Percentiles rank a stretch among this genome's conserved stretches.
Conservation (phyloP, 192 early-diverging fungal species). For the Backusella mclennaniae region DNA sequence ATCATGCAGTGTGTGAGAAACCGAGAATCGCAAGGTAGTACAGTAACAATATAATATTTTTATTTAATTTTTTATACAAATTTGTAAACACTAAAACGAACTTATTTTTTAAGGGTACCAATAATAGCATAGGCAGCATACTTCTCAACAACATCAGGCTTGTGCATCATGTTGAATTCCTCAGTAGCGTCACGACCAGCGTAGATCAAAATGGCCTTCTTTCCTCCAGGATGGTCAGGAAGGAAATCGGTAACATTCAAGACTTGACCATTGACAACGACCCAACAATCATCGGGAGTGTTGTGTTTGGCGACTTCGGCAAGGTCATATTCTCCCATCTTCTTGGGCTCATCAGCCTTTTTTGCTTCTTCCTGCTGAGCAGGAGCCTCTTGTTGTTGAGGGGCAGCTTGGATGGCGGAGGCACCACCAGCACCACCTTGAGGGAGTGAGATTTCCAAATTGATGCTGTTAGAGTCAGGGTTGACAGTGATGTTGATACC, state of each 20-base stretch:
- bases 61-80: slow-evolving; percentile 18
- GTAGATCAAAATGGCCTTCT: slow-evolving; percentile 82
- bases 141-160: slow-evolving; percentile 76
- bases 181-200: slow-evolving; percentile 84
- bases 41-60: slow-evolving; percentile 6
- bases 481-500: slow-evolving; percentile 62
- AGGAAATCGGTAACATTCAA: slow-evolving; percentile 78
- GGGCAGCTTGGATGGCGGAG: slow-evolving; percentile 13
- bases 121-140: slow-evolving; percentile 52
- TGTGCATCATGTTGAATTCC: slow-evolving; percentile 86
- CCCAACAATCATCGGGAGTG: slow-evolving; percentile 82
- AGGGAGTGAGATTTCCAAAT: slow-evolving; percentile 54
- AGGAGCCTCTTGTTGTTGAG: slow-evolving; percentile 28
- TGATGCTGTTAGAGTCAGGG: slow-evolving; percentile 44
- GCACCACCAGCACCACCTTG: slow-evolving; percentile 21
- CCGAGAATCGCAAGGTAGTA: neutral
- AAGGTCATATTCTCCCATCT: slow-evolving; percentile 53
- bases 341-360: slow-evolving; percentile 34
- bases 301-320: slow-evolving; percentile 87
- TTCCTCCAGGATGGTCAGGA: slow-evolving; percentile 80
- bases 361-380: slow-evolving; percentile 38
- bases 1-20: slow-evolving; percentile 6
- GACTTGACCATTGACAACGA: slow-evolving; percentile 81
- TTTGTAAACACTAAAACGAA: slow-evolving; percentile 13
- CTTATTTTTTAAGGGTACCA: slow-evolving; percentile 36